Evolutionary conservation across 2,329 filamentous ascomycete species (phyloP).

Genomic region (Pleoardoris graminearum): DNA sequence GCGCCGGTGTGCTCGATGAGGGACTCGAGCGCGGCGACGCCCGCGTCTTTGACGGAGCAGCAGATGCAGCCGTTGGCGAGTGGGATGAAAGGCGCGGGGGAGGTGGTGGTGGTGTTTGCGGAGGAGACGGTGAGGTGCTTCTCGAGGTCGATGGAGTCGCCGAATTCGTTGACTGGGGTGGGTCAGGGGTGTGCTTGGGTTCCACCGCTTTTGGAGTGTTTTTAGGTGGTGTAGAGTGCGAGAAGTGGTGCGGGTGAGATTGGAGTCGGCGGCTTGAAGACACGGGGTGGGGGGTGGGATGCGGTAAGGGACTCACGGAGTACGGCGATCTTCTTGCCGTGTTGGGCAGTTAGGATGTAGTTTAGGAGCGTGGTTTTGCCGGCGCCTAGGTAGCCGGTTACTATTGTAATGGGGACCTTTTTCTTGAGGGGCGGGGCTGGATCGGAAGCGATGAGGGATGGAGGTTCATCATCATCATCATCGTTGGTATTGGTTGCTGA

Average conservation of each 20-base stretch:
- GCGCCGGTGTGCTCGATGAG: slow-evolving; percentile 91
- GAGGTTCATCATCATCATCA: slow-evolving; percentile 24
- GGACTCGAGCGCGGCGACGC: slow-evolving; percentile 92
- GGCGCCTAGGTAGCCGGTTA: slow-evolving; percentile 89
- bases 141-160: slow-evolving; percentile 86
- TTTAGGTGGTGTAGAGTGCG: too few relatives aligned
- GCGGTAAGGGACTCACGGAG: slow-evolving; percentile 71
- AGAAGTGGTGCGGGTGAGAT: too few relatives aligned
- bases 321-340: slow-evolving; percentile 97
- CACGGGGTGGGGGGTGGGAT: not conserved
- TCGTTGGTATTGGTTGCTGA: slow-evolving; percentile 21
- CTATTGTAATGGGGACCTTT: slow-evolving; percentile 83
- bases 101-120: slow-evolving; percentile 33
- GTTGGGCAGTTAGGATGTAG: slow-evolving; percentile 90
- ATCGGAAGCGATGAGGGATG: slow-evolving; percentile 35
- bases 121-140: slow-evolving; percentile 86
- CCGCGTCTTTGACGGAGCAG: slow-evolving; percentile 95
- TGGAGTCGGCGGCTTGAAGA: too few relatives aligned
- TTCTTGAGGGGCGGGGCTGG: slow-evolving; percentile 56
- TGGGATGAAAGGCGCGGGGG: slow-evolving; percentile 70
- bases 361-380: slow-evolving; percentile 96
- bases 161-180: slow-evolving; percentile 7
- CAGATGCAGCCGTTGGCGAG: slow-evolving; percentile 97
- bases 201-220: too few relatives aligned
- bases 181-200: not conserved